These are phyloP conservation scores for Venturia carpophila DNA, from an alignment of 2,329 filamentous ascomycete genomes.

Conservation along the genomic window DNA sequence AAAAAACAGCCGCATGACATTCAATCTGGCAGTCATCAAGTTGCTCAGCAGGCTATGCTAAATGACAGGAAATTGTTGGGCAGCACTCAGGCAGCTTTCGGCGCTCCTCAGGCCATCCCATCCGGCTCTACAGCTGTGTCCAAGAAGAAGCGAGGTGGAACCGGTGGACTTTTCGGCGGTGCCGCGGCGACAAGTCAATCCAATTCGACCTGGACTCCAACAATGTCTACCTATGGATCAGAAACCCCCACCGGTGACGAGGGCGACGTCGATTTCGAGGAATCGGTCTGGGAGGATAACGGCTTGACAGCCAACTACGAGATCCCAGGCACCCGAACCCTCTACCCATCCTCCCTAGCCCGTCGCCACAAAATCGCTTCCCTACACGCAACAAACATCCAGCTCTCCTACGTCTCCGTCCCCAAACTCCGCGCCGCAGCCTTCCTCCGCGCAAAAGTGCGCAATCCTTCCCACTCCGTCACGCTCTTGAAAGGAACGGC, in stretches of 20 bases:
- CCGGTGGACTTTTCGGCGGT: conserved; percentile 8
- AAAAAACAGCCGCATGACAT: neutral
- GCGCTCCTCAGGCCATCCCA: neutral
- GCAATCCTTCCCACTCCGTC: conserved; percentile 46
- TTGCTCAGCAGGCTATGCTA: neutral
- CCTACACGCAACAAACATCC: conserved; percentile 43
- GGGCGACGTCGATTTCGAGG: conserved; percentile 36
- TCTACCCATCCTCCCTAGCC: conserved; percentile 43
- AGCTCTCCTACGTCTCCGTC: conserved; percentile 49
- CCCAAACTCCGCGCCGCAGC: conserved; percentile 54
- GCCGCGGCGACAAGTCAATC: neutral
- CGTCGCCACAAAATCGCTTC: conserved; percentile 51
- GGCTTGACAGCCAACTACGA: conserved; percentile 56
- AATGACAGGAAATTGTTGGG: neutral
- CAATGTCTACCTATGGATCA: conserved; percentile 7
- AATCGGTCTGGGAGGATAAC: conserved; percentile 50
- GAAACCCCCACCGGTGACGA: conserved; percentile 25
- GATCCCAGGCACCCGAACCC: conserved; percentile 50
- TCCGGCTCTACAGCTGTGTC: neutral
- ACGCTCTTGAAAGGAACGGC: conserved; percentile 49
- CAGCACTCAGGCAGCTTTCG: conserved; percentile 19
- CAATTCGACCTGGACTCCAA: neutral
- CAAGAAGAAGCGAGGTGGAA: conserved; percentile 18
- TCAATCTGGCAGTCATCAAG: neutral
- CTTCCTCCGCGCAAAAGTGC: conserved; percentile 51